Base-by-base conservation (phyloP, 768 basidiomycete genomes). In the Calocera viscosa region DNA sequence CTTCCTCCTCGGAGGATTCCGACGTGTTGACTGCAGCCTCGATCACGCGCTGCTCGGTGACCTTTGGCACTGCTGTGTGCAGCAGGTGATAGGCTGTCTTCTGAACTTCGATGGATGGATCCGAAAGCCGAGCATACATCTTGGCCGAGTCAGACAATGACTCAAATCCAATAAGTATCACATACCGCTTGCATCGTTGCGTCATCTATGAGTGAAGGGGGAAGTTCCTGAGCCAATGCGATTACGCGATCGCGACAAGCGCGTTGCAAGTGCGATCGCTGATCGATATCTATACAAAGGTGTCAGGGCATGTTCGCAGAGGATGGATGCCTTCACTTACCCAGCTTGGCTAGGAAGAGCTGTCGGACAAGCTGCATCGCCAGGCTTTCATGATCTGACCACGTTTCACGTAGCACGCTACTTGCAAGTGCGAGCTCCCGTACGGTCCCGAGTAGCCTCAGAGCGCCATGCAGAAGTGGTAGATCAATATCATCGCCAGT, bases 21-120 rank as follows among this genome's bases (percentile, higher is more conserved):
- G 53, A 60, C 0, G 83, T 81, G 60, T 92, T 89, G 16, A 92
- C 88, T 7, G 86, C 90, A 1, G 88, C 87, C 72, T 97, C 92
- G 39, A 97, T 84, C 30, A 96, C 91, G 47, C 94, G 80, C 67
- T 89, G 77, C 66, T 94, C 89, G 0, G 94, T 95, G 38, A 84
- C 81, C 72, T 85, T 88, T 70, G 79, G 78, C 22, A 92, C 86
- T 12, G 90, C 87, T 49, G 79, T 79, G 38, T 80, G 82, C 28
- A 95, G 80, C 1, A 96, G 79, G 49, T 82, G 80, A 73, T 94
- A 93, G 0, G 88, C 84, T 78, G 87, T 86, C 73, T 84, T 84
- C 73, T 94, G 92, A 1, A 93, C 86, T 26, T 83, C 80, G 2
- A 72, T 80, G 19, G 81, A 83, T 0, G 80, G 74, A 60, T 94